Conservation (phyloP, 176 grass and related monocot species). For the Bothriochloa decipiens region DNA sequence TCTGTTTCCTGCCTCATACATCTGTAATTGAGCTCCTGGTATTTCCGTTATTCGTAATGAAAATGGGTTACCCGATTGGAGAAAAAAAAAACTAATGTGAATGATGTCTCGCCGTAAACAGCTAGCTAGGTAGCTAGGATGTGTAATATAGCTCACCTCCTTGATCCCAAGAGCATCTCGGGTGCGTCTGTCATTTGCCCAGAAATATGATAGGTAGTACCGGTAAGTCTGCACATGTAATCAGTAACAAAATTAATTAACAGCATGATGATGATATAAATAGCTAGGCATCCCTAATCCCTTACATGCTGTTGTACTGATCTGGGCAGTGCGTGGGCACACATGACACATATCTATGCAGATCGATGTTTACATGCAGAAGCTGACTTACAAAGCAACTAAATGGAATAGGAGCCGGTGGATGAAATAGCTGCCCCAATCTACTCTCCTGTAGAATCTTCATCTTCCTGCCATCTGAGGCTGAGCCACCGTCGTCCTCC, state of each 20-base stretch:
- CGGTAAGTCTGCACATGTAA: slow-evolving; percentile 38
- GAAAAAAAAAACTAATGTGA: too few relatives aligned
- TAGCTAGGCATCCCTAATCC: too few relatives aligned
- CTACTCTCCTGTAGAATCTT: background rate
- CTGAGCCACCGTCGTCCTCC: background rate
- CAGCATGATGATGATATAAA: too few relatives aligned
- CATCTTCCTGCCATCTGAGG: slow-evolving; percentile 3
- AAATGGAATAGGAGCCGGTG: slow-evolving; percentile 34
- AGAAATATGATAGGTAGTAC: slow-evolving; percentile 56
- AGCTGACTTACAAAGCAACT: slow-evolving; percentile 50
- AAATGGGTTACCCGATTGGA: too few relatives aligned
- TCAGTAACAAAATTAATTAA: background rate
- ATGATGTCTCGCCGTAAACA: background rate
- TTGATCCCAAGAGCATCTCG: slow-evolving; percentile 51
- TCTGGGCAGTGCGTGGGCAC: too few relatives aligned
- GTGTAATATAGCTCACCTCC: background rate
- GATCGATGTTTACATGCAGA: too few relatives aligned
- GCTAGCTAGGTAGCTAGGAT: too few relatives aligned
- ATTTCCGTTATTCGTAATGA: too few relatives aligned
- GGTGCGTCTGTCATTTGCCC: slow-evolving; percentile 46
- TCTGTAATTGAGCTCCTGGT: too few relatives aligned
- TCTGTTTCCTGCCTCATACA: too few relatives aligned
- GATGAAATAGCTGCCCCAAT: background rate
- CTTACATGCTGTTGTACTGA: too few relatives aligned
- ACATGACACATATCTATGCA: too few relatives aligned